phyloP scores from a whole-genome alignment of 2,329 filamentous ascomycete genomes.

The Trichoderma guizhouense region DNA sequence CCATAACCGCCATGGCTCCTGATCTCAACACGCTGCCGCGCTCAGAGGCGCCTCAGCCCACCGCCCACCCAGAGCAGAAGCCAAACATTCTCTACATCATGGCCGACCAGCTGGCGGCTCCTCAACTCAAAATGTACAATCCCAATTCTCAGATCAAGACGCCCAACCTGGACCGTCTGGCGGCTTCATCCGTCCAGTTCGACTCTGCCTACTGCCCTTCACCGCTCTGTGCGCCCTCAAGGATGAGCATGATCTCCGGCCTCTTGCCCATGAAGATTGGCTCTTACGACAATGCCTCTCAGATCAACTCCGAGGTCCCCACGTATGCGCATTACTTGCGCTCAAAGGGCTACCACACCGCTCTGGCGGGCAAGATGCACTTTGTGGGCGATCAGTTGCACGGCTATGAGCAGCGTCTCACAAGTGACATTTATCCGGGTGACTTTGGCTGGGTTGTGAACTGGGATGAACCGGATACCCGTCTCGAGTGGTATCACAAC shows the following conservation, averaged over 20 bases:
- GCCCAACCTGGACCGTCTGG: constrained; percentile 80
- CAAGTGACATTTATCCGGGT: constrained; percentile 92
- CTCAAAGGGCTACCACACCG: constrained; percentile 81
- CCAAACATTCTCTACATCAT: constrained; percentile 72
- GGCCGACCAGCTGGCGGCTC: constrained; percentile 92
- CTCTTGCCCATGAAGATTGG: constrained; percentile 88
- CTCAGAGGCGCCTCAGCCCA: constrained; percentile 41
- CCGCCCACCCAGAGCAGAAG: constrained; percentile 28
- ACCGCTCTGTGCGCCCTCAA: constrained; percentile 85
- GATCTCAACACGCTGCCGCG: constrained; percentile 69
- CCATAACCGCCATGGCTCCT: constrained; percentile 56
- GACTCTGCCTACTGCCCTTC: constrained; percentile 94
- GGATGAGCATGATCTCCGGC: constrained; percentile 92
- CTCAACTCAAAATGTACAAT: constrained; percentile 89
- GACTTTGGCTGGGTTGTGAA: constrained; percentile 95
- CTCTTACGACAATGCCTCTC: constrained; percentile 86
- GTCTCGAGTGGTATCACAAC: constrained; percentile 95
- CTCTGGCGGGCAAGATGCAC: constrained; percentile 94
- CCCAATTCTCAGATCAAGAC: constrained; percentile 85
- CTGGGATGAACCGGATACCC: constrained; percentile 84
- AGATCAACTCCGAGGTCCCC: constrained; percentile 77
- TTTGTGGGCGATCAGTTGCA: constrained; percentile 94
- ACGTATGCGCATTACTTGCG: constrained; percentile 93
- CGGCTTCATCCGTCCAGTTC: constrained; percentile 80
- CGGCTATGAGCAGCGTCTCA: constrained; percentile 87